phyloP scores from a whole-genome alignment of 1,139 yeast species.

The Nakaseomyces delphensis region DNA sequence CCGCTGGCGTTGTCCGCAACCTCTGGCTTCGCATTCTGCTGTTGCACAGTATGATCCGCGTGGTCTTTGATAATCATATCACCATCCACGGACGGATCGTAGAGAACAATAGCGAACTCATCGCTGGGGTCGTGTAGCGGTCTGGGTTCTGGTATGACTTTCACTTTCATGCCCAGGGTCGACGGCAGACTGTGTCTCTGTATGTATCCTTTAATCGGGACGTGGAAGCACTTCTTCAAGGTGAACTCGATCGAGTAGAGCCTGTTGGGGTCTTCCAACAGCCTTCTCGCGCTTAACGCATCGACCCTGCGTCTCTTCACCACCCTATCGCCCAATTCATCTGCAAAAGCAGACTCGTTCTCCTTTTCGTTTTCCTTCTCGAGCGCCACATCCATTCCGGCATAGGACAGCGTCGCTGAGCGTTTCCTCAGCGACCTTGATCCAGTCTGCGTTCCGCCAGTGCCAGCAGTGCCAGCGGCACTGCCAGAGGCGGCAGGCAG shows the following conservation, averaged over 20 bases:
- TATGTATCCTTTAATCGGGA: conserved; percentile 41
- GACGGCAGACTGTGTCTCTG: conserved; percentile 45
- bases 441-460: conserved; percentile 26
- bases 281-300: conserved; percentile 44
- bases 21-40: no score
- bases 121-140: conserved; percentile 90
- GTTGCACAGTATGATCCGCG: conserved; percentile 20
- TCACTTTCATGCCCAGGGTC: conserved; percentile 74
- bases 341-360: conserved; percentile 28
- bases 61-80: conserved; percentile 30
- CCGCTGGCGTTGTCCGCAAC: no score
- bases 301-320: conserved; percentile 33
- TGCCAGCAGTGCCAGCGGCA: conserved; percentile 15
- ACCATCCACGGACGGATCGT: conserved; percentile 79
- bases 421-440: conserved; percentile 35
- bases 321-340: conserved; percentile 8
- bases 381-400: conserved; percentile 32
- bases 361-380: conserved; percentile 34
- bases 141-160: conserved; percentile 65
- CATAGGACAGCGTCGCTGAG: conserved; percentile 23
- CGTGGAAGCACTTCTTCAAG: conserved; percentile 38
- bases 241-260: conserved; percentile 34
- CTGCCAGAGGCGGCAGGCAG: no score
- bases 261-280: conserved; percentile 28
- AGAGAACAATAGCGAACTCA: conserved; percentile 88